phyloP scores from a whole-genome alignment of 2,329 filamentous ascomycete species.

The Penicillium aurantiogriseum region DNA sequence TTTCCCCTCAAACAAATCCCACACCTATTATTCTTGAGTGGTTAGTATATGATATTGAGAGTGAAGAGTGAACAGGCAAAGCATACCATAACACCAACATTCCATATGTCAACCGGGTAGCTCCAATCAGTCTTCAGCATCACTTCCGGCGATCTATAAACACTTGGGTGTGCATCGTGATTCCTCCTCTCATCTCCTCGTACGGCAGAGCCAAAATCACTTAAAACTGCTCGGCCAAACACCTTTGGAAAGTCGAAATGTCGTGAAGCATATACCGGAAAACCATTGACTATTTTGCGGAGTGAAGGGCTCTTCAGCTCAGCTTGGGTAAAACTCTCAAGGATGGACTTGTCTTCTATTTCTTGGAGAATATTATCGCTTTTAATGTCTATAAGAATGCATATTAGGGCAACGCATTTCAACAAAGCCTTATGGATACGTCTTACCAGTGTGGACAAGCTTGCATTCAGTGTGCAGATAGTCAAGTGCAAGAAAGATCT shows the following conservation, averaged over 20 bases:
- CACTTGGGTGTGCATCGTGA: neutral
- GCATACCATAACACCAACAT: too few species aligned
- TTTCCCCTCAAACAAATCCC: too few species aligned
- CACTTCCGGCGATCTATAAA: too few species aligned
- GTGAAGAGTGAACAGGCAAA: too few species aligned
- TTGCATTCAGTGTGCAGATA: slow-evolving; percentile 28
- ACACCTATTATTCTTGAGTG: too few species aligned
- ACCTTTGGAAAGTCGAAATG: slow-evolving; percentile 32
- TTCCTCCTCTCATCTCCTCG: neutral
- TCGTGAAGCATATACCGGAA: slow-evolving; percentile 39
- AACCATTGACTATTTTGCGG: slow-evolving; percentile 32
- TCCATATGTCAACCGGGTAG: too few species aligned
- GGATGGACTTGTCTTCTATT: neutral
- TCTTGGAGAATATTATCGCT: slow-evolving; percentile 4
- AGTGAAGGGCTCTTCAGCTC: neutral
- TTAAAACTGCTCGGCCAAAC: slow-evolving; percentile 21
- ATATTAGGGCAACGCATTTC: neutral
- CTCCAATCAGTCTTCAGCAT: too few species aligned
- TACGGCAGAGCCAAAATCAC: neutral
- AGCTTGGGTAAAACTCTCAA: neutral
- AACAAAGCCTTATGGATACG: neutral
- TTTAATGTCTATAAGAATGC: slow-evolving; percentile 1
- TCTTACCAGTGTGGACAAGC: slow-evolving; percentile 37
- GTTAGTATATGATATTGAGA: too few species aligned
- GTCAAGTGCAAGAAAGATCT: slow-evolving; percentile 44